A percentile compares a stretch with the other conserved stretches of the same genome.
phyloP scores from a whole-genome alignment of 208 protist genomes.

The Phytomonas serpens region DNA sequence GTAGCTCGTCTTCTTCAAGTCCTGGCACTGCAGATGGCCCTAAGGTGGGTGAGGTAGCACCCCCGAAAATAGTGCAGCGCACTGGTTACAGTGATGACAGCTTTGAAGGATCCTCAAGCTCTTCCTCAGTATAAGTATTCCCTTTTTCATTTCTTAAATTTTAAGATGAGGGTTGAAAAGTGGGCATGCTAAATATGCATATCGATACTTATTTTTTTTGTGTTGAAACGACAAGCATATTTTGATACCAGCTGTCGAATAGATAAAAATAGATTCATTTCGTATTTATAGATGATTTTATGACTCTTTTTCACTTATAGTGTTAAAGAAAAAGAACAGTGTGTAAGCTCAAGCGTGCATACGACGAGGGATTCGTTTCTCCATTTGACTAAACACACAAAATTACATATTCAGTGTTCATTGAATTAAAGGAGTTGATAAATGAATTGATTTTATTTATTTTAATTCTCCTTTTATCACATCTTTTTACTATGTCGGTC shows the following conservation, averaged over 20 bases:
- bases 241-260: neutral
- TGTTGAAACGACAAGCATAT: constrained; percentile 8
- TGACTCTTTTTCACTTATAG: neutral
- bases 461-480: neutral
- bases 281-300: neutral
- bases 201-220: neutral
- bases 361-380: neutral
- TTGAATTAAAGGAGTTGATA: constrained; percentile 7
- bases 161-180: neutral
- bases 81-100: constrained; percentile 26
- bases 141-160: neutral
- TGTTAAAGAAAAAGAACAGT: neutral
- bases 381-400: neutral
- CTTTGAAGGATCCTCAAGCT: constrained; percentile 22
- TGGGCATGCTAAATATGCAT: neutral
- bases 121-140: constrained; percentile 4
- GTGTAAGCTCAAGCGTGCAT: neutral
- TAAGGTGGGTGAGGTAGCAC: neutral
- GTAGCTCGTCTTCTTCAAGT: neutral
- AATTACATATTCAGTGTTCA: neutral
- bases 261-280: constrained; percentile 9
- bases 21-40: neutral
- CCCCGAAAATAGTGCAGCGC: neutral
- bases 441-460: constrained; percentile 4
- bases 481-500: neutral